Evolutionary conservation across 768 basidiomycete genomes (phyloP).

Genomic region (Lentinula lateritia): DNA sequence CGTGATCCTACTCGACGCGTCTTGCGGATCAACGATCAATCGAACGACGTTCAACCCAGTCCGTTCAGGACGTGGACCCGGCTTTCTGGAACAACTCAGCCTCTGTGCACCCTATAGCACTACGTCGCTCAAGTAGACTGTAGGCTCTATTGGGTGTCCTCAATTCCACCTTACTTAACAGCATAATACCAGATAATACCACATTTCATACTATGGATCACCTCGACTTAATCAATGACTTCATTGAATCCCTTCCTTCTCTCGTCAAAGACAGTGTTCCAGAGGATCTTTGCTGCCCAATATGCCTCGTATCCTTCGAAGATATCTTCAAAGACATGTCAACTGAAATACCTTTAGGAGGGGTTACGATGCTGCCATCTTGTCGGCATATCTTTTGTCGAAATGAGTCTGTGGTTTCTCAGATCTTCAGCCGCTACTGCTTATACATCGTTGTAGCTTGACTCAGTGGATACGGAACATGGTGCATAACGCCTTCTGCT

Average conservation of each 20-base stretch:
- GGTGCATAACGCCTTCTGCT: constrained; percentile 27
- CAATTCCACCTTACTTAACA: too few relatives aligned
- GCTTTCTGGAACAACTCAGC: too few relatives aligned
- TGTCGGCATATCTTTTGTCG: constrained; percentile 70
- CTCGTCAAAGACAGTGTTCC: constrained; percentile 33
- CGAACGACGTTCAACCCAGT: too few relatives aligned
- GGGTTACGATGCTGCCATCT: constrained; percentile 50
- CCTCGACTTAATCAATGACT: constrained; percentile 25
- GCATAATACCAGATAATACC: not conserved
- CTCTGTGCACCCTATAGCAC: too few relatives aligned
- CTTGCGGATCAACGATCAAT: not conserved
- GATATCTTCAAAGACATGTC: not conserved
- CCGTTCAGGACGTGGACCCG: too few relatives aligned
- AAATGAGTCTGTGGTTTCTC: constrained; percentile 43
- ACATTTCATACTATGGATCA: constrained; percentile 3
- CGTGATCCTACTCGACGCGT: not conserved
- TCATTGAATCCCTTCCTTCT: constrained; percentile 39
- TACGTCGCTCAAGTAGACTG: too few relatives aligned
- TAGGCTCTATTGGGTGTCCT: too few relatives aligned
- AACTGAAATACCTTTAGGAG: constrained; percentile 13
- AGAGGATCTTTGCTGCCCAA: constrained; percentile 55
- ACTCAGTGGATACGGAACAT: constrained; percentile 60
- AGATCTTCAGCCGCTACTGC: not conserved
- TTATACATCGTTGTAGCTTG: constrained; percentile 32
- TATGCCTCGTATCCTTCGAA: constrained; percentile 54